Evolutionary conservation across 306 rosid species (phyloP), one percentile per base, ranked within the genome.

Genomic region (Carpinus fangiana): DNA sequence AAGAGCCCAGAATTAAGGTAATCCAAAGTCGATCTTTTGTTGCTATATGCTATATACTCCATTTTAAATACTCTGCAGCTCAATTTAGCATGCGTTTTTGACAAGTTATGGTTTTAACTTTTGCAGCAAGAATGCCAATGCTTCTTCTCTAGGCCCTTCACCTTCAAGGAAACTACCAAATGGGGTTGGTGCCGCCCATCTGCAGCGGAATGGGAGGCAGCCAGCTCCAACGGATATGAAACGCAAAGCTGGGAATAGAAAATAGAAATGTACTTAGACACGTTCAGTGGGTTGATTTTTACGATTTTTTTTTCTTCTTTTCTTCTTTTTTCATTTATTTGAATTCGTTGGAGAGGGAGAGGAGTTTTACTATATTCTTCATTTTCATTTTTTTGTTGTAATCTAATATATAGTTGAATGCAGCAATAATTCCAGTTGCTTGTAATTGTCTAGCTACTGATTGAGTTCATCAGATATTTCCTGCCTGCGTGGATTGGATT

Each of bases 371-470:
- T 64, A 17, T 70, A 69, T 80, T 54, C 14, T 57, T 78, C 36
- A 3, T 78, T 83, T 53, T 36, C 79, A 70, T 55, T 74, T 66
- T 71, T 69, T 51, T 72, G 11, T 78, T 88, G 90, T 86, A 84
- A 81, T 72, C 69, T 82, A 77, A 73, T 72, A 82, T 72, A 86
- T 78, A 83, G 83, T 89, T 79, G 86, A 83, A 82, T 82, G 85
- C 82, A 90, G 97, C 97, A 94, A 92, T 89, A 86, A 85, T 76
- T 83, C 89, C 81, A 72, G 93, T 94, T 90, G 94, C 92, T 88
- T 94, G 89, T 81, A 89, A 82, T 80, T 82, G 74, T 79, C 50
- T 76, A 70, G 34, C 38, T 70, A 38, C 45, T 41, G 34, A 62
- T 64, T 38, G 79, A 80, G 73, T 60, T 45, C 18, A 16, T 73